Evolutionary conservation across 176 grass and related monocot species (phyloP), one percentile per base, ranked within the genome.

Genomic region (Poa pratensis): DNA sequence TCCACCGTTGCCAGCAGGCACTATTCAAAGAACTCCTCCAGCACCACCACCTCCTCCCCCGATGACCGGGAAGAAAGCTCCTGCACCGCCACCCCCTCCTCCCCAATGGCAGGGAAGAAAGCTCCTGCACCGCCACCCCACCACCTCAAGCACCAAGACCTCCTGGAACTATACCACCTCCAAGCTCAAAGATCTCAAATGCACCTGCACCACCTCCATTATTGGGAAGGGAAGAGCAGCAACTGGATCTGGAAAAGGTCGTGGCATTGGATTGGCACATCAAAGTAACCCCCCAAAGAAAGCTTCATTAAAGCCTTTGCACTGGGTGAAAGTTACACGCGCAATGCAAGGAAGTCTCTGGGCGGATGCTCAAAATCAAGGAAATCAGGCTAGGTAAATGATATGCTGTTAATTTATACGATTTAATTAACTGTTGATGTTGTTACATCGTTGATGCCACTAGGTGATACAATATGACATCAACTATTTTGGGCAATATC

Each of bases 241-340:
- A 55, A 40, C 68, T 76, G 84, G 87, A 85, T 60, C 72, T 88
- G 86, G 46, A 40, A 98, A 89, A 92, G 96, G 89, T 48, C 87
- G 86, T 49, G 81, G 90, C 76, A 72, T 78, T 87, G 93, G 90
- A 88, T 92, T 91, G 76, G 79, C 67, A 0, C 89, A 85, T 17
- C 85, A 88, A 88, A 91, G 82, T 86, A 91, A 73, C 78, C 75
- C 89, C 45, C 86, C 89, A 68, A 94, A 98, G 75, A 98, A 95
- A 86, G 83, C 91, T 90, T 82, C 93, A 37, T 82, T 98, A 82
- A 98, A 98, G 65, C 96, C 96, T 80, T 88, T 98, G 81, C 96
- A 98, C 85, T 98, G 96, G 96, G 93, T 95, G 45, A 98, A 98
- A 81, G 96, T 98, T 80, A 98, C 96, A 43, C 88, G 96, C 79